phyloP scores from a whole-genome alignment of 257 asterid genomes.

The Salvia splendens region DNA sequence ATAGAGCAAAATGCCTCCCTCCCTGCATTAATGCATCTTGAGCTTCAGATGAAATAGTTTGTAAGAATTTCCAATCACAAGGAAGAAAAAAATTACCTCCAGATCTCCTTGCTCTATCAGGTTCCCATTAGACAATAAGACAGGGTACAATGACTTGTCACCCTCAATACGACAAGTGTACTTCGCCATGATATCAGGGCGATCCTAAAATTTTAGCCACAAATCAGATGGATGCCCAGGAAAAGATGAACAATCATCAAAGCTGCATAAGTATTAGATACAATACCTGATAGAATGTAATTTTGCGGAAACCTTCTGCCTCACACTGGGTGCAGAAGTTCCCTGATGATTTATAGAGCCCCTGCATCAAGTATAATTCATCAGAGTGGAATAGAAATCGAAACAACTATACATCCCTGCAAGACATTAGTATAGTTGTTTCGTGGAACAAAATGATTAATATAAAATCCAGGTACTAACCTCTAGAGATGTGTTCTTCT shows the following conservation, averaged over 20 bases:
- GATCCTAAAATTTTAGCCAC: slow-evolving; percentile 58
- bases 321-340: slow-evolving; percentile 99
- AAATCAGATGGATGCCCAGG: slow-evolving; percentile 29
- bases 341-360: slow-evolving; percentile 88
- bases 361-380: slow-evolving; percentile 52
- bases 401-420: neutral
- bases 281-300: slow-evolving; percentile 84
- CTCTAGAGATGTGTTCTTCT: slow-evolving; percentile 89
- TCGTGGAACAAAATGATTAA: neutral
- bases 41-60: slow-evolving; percentile 5
- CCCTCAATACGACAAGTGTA: slow-evolving; percentile 92
- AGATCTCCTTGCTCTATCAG: slow-evolving; percentile 82
- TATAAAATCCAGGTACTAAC: slow-evolving; percentile 33
- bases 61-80: neutral
- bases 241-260: slow-evolving; percentile 1
- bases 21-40: slow-evolving; percentile 50
- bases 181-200: slow-evolving; percentile 95
- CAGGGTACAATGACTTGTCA: slow-evolving; percentile 89
- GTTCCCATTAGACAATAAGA: slow-evolving; percentile 84
- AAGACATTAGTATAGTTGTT: neutral
- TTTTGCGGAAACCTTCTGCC: slow-evolving; percentile 94
- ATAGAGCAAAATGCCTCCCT: slow-evolving; percentile 68
- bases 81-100: slow-evolving; percentile 51
- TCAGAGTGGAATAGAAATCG: slow-evolving; percentile 19
- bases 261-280: slow-evolving; percentile 10